Evolutionary conservation across 139 green algal genomes (phyloP).

Genomic region (Marvania coccoides): DNA sequence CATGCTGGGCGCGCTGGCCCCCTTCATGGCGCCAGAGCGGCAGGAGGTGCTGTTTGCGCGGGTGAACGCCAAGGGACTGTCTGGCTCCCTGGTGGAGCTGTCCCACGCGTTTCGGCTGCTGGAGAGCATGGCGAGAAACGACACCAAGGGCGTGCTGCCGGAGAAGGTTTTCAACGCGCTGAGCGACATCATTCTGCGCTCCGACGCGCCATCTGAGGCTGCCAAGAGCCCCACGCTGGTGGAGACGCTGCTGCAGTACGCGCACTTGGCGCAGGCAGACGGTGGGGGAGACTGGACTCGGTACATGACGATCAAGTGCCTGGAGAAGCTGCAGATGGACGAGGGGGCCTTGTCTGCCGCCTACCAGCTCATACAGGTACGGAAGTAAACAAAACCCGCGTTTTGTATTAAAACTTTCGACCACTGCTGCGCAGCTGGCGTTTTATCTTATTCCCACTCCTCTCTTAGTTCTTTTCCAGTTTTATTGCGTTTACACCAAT

Average conservation of each 20-base stretch:
- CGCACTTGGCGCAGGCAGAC: not conserved
- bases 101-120: not conserved
- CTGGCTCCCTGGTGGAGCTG: not conserved
- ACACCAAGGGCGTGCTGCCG: slow-evolving; percentile 14
- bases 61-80: not conserved
- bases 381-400: too few species aligned
- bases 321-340: not conserved
- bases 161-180: slow-evolving; percentile 40
- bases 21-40: slow-evolving; percentile 34
- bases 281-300: not conserved
- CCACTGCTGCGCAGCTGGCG: too few species aligned
- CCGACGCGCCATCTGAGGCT: slow-evolving; percentile 28
- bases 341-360: not conserved
- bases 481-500: too few species aligned
- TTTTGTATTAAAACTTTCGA: too few species aligned
- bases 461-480: too few species aligned
- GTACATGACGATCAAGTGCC: not conserved
- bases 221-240: not conserved
- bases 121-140: slow-evolving; percentile 6
- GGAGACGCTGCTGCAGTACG: not conserved
- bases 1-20: slow-evolving; percentile 62
- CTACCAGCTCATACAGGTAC: not conserved
- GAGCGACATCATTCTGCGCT: slow-evolving; percentile 44
- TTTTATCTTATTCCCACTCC: too few species aligned
- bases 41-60: slow-evolving; percentile 33